Percentiles rank a stretch among this genome's conserved stretches.
phyloP scores from a whole-genome alignment of 805 yeast species.

The Starmerella bombicola region DNA sequence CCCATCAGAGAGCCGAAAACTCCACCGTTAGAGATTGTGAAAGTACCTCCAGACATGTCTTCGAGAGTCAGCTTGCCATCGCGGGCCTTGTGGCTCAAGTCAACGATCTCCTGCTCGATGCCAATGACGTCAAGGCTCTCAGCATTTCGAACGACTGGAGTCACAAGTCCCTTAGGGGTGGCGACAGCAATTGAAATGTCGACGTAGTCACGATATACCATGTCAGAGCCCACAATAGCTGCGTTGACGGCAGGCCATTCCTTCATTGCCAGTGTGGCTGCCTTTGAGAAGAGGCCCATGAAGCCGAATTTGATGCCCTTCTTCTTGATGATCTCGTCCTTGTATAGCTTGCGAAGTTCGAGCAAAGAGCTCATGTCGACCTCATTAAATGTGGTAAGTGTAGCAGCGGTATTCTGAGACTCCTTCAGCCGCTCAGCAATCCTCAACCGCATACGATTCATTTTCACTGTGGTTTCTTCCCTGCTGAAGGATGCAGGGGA shows the following conservation, averaged over 20 bases:
- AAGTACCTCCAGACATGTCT: conserved; percentile 99
- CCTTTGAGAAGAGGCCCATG: conserved; percentile 97
- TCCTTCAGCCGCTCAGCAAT: conserved; percentile 98
- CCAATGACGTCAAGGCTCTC: conserved; percentile 81
- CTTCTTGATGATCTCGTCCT: conserved; percentile 89
- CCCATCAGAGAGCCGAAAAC: conserved; percentile 96
- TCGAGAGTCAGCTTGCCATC: conserved; percentile 92
- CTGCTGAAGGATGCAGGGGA: conserved; percentile 48
- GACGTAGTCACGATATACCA: conserved; percentile 91
- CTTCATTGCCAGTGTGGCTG: conserved; percentile 82
- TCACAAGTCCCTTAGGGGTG: conserved; percentile 97
- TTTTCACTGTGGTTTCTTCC: conserved; percentile 81
- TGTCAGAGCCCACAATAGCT: conserved; percentile 59
- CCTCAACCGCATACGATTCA: conserved; percentile 99
- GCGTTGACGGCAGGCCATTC: conserved; percentile 93
- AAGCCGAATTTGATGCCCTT: conserved; percentile 93
- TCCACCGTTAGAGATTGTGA: conserved; percentile 98
- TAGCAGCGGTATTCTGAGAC: conserved; percentile 97
- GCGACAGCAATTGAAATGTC: conserved; percentile 96
- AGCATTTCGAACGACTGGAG: conserved; percentile 95
- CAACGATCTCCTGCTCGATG: conserved; percentile 73
- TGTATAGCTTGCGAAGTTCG: conserved; percentile 91
- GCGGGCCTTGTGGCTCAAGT: conserved; percentile 84
- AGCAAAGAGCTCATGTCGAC: conserved; percentile 87
- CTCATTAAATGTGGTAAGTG: conserved; percentile 95